Evolutionary conservation across 1,284 basidiomycete species (phyloP).

Genomic region (Sphagnurus paluster): DNA sequence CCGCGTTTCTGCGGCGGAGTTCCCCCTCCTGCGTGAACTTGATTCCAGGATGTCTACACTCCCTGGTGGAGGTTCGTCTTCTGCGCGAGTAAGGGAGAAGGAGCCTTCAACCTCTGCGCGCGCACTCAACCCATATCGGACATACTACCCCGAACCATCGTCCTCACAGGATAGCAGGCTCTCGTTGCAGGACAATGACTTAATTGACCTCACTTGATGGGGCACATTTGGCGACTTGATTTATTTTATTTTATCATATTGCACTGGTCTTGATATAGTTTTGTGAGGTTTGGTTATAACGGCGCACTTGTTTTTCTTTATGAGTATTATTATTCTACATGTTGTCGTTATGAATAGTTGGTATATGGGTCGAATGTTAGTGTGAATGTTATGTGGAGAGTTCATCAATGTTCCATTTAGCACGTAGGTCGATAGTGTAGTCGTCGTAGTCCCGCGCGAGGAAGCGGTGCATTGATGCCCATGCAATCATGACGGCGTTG

Average conservation of each 20-base stretch:
- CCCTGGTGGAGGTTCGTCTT: neutral
- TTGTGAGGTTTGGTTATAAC: neutral
- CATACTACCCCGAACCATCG: conserved; percentile 10
- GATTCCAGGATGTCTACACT: too few species aligned
- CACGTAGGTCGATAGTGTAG: conserved; percentile 54
- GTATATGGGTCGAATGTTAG: too few species aligned
- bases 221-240: neutral
- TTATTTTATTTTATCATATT: neutral
- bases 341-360: too few species aligned
- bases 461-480: conserved; percentile 84
- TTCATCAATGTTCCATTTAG: conserved; percentile 75
- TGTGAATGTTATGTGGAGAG: conserved; percentile 26
- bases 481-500: conserved; percentile 95
- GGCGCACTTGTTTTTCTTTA: neutral
- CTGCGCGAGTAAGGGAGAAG: neutral
- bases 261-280: neutral
- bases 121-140: neutral
- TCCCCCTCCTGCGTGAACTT: conserved; percentile 6
- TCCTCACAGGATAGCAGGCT: conserved; percentile 15
- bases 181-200: conserved; percentile 7
- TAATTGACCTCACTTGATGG: conserved; percentile 13
- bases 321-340: neutral
- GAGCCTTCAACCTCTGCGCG: neutral
- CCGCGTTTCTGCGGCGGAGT: neutral
- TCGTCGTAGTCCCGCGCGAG: conserved; percentile 64